A percentile compares a stretch with the other conserved stretches of the same genome.
These are phyloP conservation scores for Trichoderma lentiforme DNA, from an alignment of 2,329 filamentous ascomycete genomes.

Conservation along the genomic window DNA sequence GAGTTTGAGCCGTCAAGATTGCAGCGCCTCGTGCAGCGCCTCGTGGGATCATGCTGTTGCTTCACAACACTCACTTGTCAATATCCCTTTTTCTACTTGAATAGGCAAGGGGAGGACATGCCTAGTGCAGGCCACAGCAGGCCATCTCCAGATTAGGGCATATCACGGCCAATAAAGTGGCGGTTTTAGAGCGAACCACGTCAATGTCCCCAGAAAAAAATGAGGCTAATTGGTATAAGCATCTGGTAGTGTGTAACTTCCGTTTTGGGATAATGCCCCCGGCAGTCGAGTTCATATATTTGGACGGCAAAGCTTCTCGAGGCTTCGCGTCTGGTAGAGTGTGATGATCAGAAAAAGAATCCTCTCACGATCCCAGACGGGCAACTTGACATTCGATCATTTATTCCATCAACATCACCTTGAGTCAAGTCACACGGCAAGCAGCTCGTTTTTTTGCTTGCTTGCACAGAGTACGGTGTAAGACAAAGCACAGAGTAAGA, in stretches of 20 bases:
- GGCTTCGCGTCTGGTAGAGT: not conserved
- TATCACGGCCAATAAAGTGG: not conserved
- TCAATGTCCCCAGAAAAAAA: not conserved
- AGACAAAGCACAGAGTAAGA: not conserved
- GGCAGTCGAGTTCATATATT: not conserved
- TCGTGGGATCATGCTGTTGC: not conserved
- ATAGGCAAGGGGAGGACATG: not conserved
- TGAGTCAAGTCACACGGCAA: not conserved
- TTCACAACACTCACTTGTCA: not conserved
- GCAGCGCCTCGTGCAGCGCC: not conserved
- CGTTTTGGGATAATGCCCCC: not conserved
- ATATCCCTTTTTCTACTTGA: not conserved
- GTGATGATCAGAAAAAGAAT: not conserved
- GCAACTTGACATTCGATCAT: not conserved
- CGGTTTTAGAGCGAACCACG: not conserved
- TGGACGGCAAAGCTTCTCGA: not conserved
- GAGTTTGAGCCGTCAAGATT: not conserved
- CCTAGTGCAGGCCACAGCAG: not conserved
- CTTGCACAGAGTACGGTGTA: not conserved
- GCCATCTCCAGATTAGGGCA: not conserved
- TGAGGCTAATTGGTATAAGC: not conserved
- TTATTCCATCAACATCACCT: not conserved
- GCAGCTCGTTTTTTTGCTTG: not conserved
- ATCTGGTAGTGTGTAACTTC: not conserved
- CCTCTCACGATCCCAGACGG: not conserved